These are phyloP conservation scores for Candida railenensis DNA, from an alignment of 805 yeast species.

Conservation along the genomic window DNA sequence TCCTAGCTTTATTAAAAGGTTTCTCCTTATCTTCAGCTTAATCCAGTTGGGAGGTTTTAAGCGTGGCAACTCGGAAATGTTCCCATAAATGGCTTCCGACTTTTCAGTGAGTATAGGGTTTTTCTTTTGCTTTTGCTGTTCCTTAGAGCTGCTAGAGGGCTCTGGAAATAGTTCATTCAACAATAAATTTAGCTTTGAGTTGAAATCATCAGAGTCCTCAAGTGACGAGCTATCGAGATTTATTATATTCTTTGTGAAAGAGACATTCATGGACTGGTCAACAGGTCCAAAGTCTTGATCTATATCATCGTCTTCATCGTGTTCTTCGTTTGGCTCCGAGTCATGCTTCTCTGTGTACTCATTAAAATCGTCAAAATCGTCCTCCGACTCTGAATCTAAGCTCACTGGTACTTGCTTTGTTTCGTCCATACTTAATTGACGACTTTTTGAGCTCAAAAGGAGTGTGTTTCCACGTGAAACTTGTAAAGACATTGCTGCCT, in stretches of 20 bases:
- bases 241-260: background rate
- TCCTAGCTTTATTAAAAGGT: conserved; percentile 62
- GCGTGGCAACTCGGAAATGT: conserved; percentile 48
- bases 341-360: conserved; percentile 8
- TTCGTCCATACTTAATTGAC: background rate
- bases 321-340: conserved; percentile 23
- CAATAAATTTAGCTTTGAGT: conserved; percentile 7
- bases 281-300: background rate
- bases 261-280: background rate
- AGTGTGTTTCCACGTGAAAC: no score
- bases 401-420: background rate
- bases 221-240: background rate
- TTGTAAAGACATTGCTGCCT: no score
- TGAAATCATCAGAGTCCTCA: background rate
- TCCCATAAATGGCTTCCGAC: conserved; percentile 41
- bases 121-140: background rate
- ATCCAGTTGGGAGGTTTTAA: conserved; percentile 69
- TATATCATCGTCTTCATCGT: conserved; percentile 16
- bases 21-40: conserved; percentile 61
- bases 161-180: conserved; percentile 13
- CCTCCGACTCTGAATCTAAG: conserved; percentile 6
- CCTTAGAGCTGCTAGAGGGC: background rate
- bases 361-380: conserved; percentile 12
- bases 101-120: conserved; percentile 23
- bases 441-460: no score